Percentiles rank a stretch among this genome's conserved stretches.
These are phyloP conservation scores for Lactifluus hygrophoroides DNA, from an alignment of 768 basidiomycete species.

Conservation along the genomic window DNA sequence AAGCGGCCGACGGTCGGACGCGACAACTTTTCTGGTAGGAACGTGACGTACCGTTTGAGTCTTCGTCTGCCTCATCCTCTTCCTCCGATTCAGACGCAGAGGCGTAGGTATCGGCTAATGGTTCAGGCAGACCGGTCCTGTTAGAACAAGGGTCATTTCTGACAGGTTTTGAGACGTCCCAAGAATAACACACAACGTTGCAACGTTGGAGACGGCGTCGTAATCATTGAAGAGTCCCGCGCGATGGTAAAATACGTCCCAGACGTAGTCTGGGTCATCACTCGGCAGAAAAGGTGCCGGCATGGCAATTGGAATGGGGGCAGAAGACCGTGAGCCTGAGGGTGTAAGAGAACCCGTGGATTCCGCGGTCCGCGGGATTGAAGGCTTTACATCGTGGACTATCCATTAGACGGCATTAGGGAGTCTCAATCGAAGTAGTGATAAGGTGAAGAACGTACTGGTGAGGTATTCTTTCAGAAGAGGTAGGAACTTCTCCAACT, in stretches of 20 bases:
- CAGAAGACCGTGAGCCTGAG: not conserved
- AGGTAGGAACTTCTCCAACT: conserved; percentile 72
- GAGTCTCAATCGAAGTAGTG: not conserved
- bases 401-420: not conserved
- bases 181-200: conserved; percentile 47
- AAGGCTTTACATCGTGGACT: conserved; percentile 8
- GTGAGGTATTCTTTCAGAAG: conserved; percentile 69
- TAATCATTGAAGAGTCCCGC: conserved; percentile 52
- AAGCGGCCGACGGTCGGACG: not conserved
- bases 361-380: not conserved
- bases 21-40: not conserved
- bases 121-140: conserved; percentile 59
- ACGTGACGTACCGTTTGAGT: conserved; percentile 59
- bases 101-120: conserved; percentile 37
- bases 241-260: conserved; percentile 76
- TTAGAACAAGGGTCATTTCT: not conserved
- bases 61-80: conserved; percentile 74
- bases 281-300: conserved; percentile 1
- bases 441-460: conserved; percentile 29
- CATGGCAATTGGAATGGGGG: not conserved
- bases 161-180: not conserved
- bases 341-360: conserved; percentile 11
- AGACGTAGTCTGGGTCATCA: conserved; percentile 60
- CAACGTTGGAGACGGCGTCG: conserved; percentile 46
- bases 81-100: conserved; percentile 57